These are phyloP conservation scores for Jaapia argillacea DNA, from an alignment of 768 basidiomycete genomes.

Conservation along the genomic window DNA sequence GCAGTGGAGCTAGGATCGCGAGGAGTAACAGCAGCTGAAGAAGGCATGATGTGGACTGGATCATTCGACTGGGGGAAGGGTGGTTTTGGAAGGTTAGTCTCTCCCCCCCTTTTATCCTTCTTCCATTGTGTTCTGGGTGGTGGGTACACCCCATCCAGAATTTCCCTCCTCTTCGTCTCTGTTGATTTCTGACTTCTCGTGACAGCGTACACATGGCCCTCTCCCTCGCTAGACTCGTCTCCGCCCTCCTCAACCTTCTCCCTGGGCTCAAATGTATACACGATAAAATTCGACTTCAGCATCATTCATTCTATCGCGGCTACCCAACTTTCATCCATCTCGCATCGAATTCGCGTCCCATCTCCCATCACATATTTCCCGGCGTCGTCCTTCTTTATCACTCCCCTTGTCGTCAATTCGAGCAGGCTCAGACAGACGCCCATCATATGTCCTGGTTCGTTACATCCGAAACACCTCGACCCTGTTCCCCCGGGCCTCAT, in stretches of 20 bases:
- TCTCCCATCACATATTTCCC: background rate
- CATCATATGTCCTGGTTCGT: background rate
- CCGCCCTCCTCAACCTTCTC: background rate
- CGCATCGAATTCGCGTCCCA: background rate
- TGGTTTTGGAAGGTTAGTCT: too few species aligned
- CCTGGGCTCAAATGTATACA: background rate
- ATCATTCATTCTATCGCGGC: background rate
- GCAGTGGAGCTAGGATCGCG: too few species aligned
- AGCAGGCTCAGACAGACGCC: background rate
- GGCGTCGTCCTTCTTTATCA: background rate
- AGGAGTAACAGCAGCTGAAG: too few species aligned
- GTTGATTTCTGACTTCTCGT: too few species aligned
- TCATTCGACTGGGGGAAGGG: too few species aligned
- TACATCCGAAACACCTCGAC: background rate
- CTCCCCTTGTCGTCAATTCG: background rate
- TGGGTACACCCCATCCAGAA: too few species aligned
- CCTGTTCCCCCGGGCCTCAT: too few species aligned
- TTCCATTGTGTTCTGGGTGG: too few species aligned
- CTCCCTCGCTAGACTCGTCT: background rate
- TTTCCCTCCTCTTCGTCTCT: too few species aligned
- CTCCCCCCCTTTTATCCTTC: too few species aligned
- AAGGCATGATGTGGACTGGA: too few species aligned
- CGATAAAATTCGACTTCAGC: background rate
- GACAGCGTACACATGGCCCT: too few species aligned
- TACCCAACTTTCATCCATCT: background rate